A percentile compares a stretch with the other conserved stretches of the same genome.
These are phyloP conservation scores for Penicillium sp. DNA, from an alignment of 2,329 filamentous ascomycete genomes.

Conservation along the genomic window DNA sequence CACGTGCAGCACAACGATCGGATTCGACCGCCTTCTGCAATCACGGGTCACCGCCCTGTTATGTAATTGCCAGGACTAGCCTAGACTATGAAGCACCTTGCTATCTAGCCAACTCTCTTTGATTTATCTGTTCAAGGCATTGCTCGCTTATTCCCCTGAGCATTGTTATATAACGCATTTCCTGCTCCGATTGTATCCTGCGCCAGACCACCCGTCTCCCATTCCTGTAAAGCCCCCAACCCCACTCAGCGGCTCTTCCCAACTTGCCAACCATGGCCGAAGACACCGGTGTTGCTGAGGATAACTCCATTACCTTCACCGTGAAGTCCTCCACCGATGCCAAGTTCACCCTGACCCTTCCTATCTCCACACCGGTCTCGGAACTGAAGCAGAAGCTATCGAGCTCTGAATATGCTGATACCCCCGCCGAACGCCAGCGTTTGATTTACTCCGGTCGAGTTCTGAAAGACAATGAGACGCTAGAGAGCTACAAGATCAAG, in stretches of 20 bases:
- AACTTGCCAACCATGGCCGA: conserved; percentile 37
- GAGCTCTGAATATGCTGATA: conserved; percentile 73
- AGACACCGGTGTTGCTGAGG: conserved; percentile 48
- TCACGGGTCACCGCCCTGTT: conserved; percentile 8
- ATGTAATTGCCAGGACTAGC: conserved; percentile 8
- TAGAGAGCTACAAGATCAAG: conserved; percentile 90
- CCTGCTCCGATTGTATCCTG: background rate
- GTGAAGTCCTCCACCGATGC: conserved; percentile 94
- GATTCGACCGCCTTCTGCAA: conserved; percentile 38
- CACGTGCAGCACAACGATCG: conserved; percentile 28
- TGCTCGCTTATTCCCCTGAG: background rate
- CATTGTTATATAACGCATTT: background rate
- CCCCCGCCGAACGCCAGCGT: conserved; percentile 81
- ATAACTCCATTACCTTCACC: conserved; percentile 85
- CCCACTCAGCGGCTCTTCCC: conserved; percentile 10
- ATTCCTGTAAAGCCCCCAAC: conserved; percentile 8
- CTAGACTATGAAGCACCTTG: background rate
- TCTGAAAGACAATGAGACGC: conserved; percentile 86
- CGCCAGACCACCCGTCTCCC: conserved; percentile 4
- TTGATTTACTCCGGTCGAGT: conserved; percentile 97
- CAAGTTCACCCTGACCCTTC: conserved; percentile 76
- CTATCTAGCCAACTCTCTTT: conserved; percentile 1
- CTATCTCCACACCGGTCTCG: conserved; percentile 68
- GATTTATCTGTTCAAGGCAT: background rate
- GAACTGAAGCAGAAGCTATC: conserved; percentile 90